Evolutionary conservation across 2,329 filamentous ascomycete species (phyloP), one percentile per base, ranked within the genome.

Genomic region (Fusarium coffeatum): DNA sequence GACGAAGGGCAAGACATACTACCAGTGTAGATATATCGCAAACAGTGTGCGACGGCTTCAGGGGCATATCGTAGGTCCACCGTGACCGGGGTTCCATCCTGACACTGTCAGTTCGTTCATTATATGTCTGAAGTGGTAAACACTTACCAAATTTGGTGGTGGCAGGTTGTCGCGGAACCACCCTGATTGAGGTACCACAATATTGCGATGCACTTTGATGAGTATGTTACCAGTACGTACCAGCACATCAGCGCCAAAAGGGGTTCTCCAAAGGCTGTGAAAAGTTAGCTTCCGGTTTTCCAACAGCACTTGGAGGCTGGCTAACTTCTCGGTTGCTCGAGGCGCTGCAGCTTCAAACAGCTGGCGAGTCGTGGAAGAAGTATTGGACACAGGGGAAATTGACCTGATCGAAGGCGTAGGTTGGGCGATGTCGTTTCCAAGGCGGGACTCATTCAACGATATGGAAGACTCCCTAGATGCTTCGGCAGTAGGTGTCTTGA

Each of bases 21-120:
- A 22, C 76, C 65, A 8, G 77, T 79, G 55, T 82, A 82, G 53
- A 81, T 75, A 59, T 78, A 82, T 28, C 72, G 71, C 25, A 81
- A 72, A 55, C 77, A 77, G 55, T 78, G 74, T 8, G 65, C 77
- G 18, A 76, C 68, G 18, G 77, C 70, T 43, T 73, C 72, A 9
- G 72, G 68, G 23, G 74, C 71, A 43, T 71, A 73, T 1, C 68
- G 48, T 18, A 79, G 45, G 41, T 66, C 41, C 13, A 81, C 55
- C 13, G 71, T 66, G 13, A 77, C 71, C 2, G 74, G 74, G 6
- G 68, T 55, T 12, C 76, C 76, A 41, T 77, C 71, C 80, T 81
- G 13, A 5, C 22, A 23, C 42, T 27, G 16, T 73, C 18, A 74
- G 55, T 34, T 49, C 25, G 16, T 27, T 28, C 30, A 43, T 15